Evolutionary conservation across 1,284 basidiomycete genomes (phyloP).

Genomic region (Ganoderma boninense): DNA sequence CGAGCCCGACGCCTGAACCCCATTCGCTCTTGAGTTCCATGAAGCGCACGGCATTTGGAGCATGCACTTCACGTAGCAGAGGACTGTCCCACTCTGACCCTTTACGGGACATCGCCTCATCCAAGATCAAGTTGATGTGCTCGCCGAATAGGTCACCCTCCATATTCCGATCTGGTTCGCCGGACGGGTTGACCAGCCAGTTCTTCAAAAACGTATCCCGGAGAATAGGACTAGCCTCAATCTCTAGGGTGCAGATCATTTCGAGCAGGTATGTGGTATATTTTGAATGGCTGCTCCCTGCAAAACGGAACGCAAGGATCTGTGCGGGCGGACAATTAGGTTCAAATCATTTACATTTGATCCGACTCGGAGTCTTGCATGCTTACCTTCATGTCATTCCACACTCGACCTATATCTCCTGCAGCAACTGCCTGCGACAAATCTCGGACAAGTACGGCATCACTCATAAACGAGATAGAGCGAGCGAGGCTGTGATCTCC

Average conservation of each 20-base stretch:
- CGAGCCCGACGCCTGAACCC: too few relatives aligned
- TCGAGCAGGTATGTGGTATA: background rate
- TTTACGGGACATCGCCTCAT: background rate
- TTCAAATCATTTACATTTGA: too few relatives aligned
- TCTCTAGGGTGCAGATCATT: background rate
- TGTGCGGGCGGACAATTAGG: background rate
- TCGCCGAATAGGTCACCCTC: background rate
- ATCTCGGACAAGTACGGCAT: background rate
- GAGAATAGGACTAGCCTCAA: background rate
- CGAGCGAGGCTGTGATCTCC: background rate
- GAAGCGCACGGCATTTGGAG: too few relatives aligned
- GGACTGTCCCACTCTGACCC: too few relatives aligned
- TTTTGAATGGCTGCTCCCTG: background rate
- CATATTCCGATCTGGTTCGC: background rate
- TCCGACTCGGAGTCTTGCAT: too few relatives aligned
- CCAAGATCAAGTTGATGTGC: background rate
- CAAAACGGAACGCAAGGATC: background rate
- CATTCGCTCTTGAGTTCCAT: too few relatives aligned
- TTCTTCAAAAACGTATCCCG: background rate
- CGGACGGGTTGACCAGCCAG: background rate
- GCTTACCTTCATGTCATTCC: background rate
- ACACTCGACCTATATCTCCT: background rate
- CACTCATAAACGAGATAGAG: background rate
- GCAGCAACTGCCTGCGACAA: background rate
- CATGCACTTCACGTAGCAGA: too few relatives aligned